Percentiles rank a stretch among this genome's conserved stretches.
Conservation (phyloP, 2,329 filamentous ascomycete genomes). For the Clonostachys sp. region DNA sequence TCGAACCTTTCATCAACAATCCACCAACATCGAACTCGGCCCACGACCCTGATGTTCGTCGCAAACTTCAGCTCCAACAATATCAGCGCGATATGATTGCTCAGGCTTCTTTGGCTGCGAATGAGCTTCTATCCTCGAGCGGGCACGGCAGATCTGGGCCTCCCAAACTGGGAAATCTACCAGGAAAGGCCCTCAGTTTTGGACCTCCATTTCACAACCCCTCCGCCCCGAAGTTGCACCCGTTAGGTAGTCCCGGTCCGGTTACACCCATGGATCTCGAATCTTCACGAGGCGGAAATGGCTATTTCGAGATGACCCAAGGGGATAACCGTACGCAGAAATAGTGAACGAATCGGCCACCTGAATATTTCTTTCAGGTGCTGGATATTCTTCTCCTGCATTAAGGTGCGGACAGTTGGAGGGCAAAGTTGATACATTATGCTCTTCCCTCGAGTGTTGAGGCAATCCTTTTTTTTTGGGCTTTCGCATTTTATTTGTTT, state of each 20-base stretch:
- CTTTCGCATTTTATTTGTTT: too few relatives aligned
- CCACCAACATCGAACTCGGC: not conserved
- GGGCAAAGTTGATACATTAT: too few relatives aligned
- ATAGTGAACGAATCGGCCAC: not conserved
- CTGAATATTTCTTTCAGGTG: not conserved
- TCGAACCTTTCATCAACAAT: constrained; percentile 1
- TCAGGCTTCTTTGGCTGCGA: constrained; percentile 45
- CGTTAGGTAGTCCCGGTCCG: constrained; percentile 53
- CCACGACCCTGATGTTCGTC: constrained; percentile 37
- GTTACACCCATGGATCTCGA: constrained; percentile 58
- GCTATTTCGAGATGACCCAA: constrained; percentile 21
- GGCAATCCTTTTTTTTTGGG: too few relatives aligned
- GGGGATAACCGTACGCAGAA: not conserved
- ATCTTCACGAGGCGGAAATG: constrained; percentile 19
- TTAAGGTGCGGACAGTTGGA: not conserved
- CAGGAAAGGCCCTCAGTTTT: not conserved
- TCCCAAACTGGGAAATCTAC: not conserved
- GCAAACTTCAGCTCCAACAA: constrained; percentile 47
- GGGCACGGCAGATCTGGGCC: not conserved
- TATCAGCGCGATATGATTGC: constrained; percentile 59
- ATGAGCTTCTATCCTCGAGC: constrained; percentile 11
- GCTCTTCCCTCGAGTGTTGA: too few relatives aligned
- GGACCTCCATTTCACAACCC: constrained; percentile 38
- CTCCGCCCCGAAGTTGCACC: constrained; percentile 41
- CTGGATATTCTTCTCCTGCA: not conserved